A percentile compares a stretch with the other conserved stretches of the same genome.
These are phyloP conservation scores for Haplosporangium sp. DNA, from an alignment of 371 early-diverging fungal genomes.

Conservation along the genomic window DNA sequence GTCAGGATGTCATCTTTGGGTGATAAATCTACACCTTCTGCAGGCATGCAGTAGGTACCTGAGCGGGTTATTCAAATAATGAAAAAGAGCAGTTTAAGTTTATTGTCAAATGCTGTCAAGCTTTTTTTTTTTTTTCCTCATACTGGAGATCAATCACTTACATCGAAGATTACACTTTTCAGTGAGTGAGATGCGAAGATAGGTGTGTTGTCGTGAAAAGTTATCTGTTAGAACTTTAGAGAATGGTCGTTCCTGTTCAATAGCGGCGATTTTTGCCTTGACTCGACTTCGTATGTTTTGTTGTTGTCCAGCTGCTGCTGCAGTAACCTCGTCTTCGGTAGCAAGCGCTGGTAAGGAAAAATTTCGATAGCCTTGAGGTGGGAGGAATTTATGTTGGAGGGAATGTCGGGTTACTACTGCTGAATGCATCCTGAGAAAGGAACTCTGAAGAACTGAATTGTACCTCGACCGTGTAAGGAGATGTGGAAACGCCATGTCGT, in stretches of 20 bases:
- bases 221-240: slow-evolving; percentile 69
- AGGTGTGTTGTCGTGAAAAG: slow-evolving; percentile 89
- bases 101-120: not conserved
- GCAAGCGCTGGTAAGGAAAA: slow-evolving; percentile 39
- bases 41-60: slow-evolving; percentile 98
- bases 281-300: slow-evolving; percentile 14
- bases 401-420: not conserved
- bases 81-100: no score
- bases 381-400: not conserved
- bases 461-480: slow-evolving; percentile 21
- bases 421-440: not conserved
- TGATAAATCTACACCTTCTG: slow-evolving; percentile 86
- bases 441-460: slow-evolving; percentile 11
- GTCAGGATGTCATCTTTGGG: slow-evolving; percentile 77
- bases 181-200: slow-evolving; percentile 93
- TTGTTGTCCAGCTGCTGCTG: not conserved
- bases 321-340: slow-evolving; percentile 24
- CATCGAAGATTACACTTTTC: slow-evolving; percentile 95
- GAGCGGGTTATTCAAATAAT: not conserved
- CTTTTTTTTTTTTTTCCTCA: not conserved
- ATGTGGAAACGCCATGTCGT: slow-evolving; percentile 17
- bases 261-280: slow-evolving; percentile 56
- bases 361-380: slow-evolving; percentile 11
- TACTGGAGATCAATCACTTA: slow-evolving; percentile 49
- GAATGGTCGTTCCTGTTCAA: slow-evolving; percentile 58